Conservation (phyloP, 2,329 filamentous ascomycete genomes). For the Xylaria sp. region DNA sequence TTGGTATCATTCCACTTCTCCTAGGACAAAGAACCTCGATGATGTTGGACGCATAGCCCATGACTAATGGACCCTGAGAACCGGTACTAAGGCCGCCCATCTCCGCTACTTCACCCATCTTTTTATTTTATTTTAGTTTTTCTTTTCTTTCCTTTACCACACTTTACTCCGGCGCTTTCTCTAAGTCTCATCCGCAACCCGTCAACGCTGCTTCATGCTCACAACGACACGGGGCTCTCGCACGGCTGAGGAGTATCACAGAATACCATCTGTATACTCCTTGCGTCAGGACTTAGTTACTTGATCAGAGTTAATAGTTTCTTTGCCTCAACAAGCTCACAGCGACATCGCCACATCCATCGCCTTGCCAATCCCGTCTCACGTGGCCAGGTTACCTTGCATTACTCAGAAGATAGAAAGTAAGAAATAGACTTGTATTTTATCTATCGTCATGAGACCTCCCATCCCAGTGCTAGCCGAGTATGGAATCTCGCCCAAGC, state of each 20-base stretch:
- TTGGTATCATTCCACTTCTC: not conserved
- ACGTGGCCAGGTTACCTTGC: not conserved
- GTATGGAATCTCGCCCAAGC: slow-evolving; percentile 76
- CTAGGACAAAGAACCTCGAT: not conserved
- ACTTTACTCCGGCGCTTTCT: not conserved
- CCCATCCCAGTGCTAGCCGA: slow-evolving; percentile 68
- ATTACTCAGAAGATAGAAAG: slow-evolving; percentile 4
- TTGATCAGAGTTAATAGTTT: slow-evolving; percentile 15
- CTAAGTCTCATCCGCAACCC: slow-evolving; percentile 6
- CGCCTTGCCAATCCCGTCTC: slow-evolving; percentile 12
- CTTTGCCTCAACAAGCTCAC: not conserved
- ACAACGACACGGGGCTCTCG: slow-evolving; percentile 41
- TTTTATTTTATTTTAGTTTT: not conserved
- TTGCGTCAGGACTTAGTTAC: slow-evolving; percentile 59
- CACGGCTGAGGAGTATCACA: slow-evolving; percentile 67
- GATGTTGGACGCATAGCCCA: slow-evolving; percentile 4
- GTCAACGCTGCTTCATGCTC: slow-evolving; percentile 39
- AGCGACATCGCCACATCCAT: slow-evolving; percentile 3
- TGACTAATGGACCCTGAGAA: slow-evolving; percentile 13
- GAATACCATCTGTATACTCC: slow-evolving; percentile 62
- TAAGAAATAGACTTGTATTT: slow-evolving; percentile 1
- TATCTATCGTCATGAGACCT: slow-evolving; percentile 53
- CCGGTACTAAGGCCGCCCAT: slow-evolving; percentile 2
- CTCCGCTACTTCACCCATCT: slow-evolving; percentile 13
- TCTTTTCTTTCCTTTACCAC: not conserved